Percentiles rank a stretch among this genome's conserved stretches.
These are phyloP conservation scores for Silene noctiflora DNA, from an alignment of 179 eudicot species.

Conservation along the genomic window DNA sequence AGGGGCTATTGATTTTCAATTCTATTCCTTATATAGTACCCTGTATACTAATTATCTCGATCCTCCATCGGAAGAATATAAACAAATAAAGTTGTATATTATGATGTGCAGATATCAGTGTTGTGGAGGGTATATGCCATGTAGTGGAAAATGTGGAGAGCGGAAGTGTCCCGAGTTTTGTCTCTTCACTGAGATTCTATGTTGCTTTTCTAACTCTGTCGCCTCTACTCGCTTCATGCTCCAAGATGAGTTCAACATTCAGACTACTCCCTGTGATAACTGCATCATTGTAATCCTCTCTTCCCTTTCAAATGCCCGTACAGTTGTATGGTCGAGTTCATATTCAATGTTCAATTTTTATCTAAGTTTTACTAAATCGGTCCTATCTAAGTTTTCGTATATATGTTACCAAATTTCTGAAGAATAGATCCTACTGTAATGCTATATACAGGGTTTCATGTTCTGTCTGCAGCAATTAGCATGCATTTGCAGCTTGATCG, in stretches of 20 bases:
- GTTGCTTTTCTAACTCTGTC: conserved; percentile 76
- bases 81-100: too few relatives aligned
- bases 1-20: too few relatives aligned
- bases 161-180: conserved; percentile 77
- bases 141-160: conserved; percentile 91
- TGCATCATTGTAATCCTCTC: conserved; percentile 73
- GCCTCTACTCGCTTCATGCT: conserved; percentile 78
- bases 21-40: too few relatives aligned
- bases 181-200: conserved; percentile 66
- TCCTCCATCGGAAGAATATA: too few relatives aligned
- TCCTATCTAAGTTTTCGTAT: too few relatives aligned
- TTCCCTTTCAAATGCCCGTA: not conserved
- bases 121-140: conserved; percentile 90
- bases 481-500: conserved; percentile 66
- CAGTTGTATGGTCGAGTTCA: too few relatives aligned
- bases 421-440: not conserved
- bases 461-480: conserved; percentile 69
- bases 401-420: too few relatives aligned
- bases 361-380: too few relatives aligned
- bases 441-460: conserved; percentile 59
- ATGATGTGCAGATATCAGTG: conserved; percentile 49
- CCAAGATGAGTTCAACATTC: conserved; percentile 91
- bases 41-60: too few relatives aligned
- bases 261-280: conserved; percentile 85
- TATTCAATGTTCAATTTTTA: too few relatives aligned